Conservation (phyloP, 2,329 filamentous ascomycete genomes). For the Trichoderma cornu-damae region DNA sequence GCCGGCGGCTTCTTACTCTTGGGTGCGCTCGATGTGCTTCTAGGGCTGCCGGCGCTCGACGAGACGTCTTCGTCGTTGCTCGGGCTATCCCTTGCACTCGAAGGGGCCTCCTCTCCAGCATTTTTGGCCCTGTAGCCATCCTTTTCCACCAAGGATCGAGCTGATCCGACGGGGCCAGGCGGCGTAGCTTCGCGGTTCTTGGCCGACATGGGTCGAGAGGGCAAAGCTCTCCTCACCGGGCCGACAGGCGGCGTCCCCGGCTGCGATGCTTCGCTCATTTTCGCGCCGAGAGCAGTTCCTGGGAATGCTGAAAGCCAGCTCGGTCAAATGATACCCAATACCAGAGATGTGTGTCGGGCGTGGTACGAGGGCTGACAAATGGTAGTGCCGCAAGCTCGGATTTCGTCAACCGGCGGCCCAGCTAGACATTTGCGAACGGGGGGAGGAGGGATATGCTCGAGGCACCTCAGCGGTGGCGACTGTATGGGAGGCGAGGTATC, state of each 20-base stretch:
- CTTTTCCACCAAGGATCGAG: slow-evolving; percentile 24
- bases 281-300: slow-evolving; percentile 7
- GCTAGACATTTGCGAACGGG: slow-evolving; percentile 3
- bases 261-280: slow-evolving; percentile 33
- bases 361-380: slow-evolving; percentile 18
- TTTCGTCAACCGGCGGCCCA: slow-evolving; percentile 2
- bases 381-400: slow-evolving; percentile 9
- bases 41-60: slow-evolving; percentile 30
- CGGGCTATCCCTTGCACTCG: slow-evolving; percentile 26
- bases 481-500: not conserved
- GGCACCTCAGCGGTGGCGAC: slow-evolving; percentile 13
- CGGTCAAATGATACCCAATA: not conserved
- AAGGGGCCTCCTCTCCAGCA: slow-evolving; percentile 27
- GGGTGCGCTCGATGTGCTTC: slow-evolving; percentile 21
- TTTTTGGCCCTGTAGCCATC: slow-evolving; percentile 23
- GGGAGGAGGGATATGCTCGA: not conserved
- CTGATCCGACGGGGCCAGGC: slow-evolving; percentile 21
- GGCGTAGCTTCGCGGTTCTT: slow-evolving; percentile 27
- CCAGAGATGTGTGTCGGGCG: slow-evolving; percentile 9
- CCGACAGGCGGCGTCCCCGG: slow-evolving; percentile 25
- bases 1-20: slow-evolving; percentile 19
- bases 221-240: slow-evolving; percentile 35
- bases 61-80: slow-evolving; percentile 24
- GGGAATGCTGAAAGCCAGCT: not conserved
- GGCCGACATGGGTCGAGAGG: slow-evolving; percentile 35